Evolutionary conservation across 345 rosid species (phyloP).

Genomic region (Cardamine chenopodiifolia): DNA sequence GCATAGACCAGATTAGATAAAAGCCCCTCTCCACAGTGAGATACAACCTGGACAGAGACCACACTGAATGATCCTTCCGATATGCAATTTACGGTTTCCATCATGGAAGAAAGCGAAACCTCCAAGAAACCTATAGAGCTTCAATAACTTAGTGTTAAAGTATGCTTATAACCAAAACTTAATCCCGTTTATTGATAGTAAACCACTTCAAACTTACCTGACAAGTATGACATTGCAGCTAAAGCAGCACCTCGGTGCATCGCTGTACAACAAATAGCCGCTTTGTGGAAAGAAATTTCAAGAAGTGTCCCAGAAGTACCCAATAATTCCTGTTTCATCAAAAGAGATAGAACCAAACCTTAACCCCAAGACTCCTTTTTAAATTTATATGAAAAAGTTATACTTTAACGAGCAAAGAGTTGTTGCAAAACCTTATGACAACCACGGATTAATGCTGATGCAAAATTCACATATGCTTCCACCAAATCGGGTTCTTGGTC

Average conservation of each 20-base stretch:
- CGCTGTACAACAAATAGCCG: conserved; percentile 97
- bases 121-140: conserved; percentile 76
- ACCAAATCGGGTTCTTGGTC: conserved; percentile 99
- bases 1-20: conserved; percentile 88
- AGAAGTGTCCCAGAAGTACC: conserved; percentile 76
- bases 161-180: background rate
- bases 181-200: background rate
- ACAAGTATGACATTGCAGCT: conserved; percentile 92
- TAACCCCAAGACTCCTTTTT: background rate
- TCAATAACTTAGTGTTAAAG: conserved; percentile 13
- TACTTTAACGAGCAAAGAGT: conserved; percentile 2
- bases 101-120: conserved; percentile 59
- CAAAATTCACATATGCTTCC: conserved; percentile 92
- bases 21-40: conserved; percentile 90
- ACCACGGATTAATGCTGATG: conserved; percentile 72
- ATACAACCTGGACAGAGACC: conserved; percentile 67
- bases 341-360: conserved; percentile 16
- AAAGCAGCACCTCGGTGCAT: conserved; percentile 98
- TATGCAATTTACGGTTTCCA: conserved; percentile 55
- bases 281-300: conserved; percentile 92
- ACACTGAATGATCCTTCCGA: conserved; percentile 74
- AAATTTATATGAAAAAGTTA: background rate
- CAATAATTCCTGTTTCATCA: conserved; percentile 65
- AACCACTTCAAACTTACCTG: conserved; percentile 56
- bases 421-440: conserved; percentile 66